Conservation (phyloP, 805 yeast genomes). For the Candida corydali region DNA sequence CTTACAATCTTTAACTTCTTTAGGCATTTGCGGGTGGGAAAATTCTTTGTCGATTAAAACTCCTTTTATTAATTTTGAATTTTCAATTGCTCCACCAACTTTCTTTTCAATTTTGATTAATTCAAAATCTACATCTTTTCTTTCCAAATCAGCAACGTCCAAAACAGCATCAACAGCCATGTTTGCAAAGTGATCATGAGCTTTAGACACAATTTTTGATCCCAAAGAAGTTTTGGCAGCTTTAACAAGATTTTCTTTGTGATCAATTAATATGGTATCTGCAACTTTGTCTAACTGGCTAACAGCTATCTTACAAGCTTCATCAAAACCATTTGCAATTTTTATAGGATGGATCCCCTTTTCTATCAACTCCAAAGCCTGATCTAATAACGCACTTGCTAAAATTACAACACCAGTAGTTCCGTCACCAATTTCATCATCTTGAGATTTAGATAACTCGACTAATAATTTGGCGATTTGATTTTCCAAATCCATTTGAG, state of each 20-base stretch:
- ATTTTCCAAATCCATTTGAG: constrained; percentile 93
- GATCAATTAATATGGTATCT: constrained; percentile 58
- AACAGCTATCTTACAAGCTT: constrained; percentile 90
- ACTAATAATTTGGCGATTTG: constrained; percentile 95
- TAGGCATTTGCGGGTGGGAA: constrained; percentile 98
- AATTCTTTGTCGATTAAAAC: constrained; percentile 94
- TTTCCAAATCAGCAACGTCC: constrained; percentile 84
- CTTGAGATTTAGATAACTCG: constrained; percentile 91
- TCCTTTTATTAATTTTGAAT: constrained; percentile 82
- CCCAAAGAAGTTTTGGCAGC: constrained; percentile 96
- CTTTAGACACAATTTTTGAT: constrained; percentile 90
- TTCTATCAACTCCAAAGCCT: constrained; percentile 90
- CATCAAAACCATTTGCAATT: constrained; percentile 95
- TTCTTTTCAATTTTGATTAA: constrained; percentile 92
- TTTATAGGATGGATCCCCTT: constrained; percentile 97
- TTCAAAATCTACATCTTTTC: constrained; percentile 96
- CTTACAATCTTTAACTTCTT: constrained; percentile 69
- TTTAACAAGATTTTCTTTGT: constrained; percentile 59
- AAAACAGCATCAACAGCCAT: constrained; percentile 97
- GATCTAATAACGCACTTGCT: constrained; percentile 91
- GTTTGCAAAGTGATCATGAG: constrained; percentile 88
- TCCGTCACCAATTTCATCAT: constrained; percentile 98
- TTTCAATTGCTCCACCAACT: constrained; percentile 90
- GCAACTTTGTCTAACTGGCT: constrained; percentile 69
- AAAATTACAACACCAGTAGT: constrained; percentile 98